Base-by-base conservation (phyloP, 768 basidiomycete species). In the Lactarius tabidus region DNA sequence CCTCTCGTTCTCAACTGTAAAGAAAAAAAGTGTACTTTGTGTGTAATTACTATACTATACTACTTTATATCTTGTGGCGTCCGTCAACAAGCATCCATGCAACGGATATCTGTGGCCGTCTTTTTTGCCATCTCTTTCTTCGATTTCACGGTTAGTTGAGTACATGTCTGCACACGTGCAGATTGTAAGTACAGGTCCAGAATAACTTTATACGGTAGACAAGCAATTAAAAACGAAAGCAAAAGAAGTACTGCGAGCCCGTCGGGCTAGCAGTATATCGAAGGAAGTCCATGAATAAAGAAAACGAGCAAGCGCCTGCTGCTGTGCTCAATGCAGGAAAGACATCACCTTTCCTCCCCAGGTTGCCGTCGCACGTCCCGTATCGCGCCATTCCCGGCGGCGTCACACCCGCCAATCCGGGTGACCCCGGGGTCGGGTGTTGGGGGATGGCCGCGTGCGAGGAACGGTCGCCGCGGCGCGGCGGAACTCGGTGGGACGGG, bases 131-230 rank as follows among this genome's bases (percentile, higher is more conserved):
- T 23, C 10, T 18, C 8, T 48, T 35, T 31, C 59, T 61, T 53
- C 38, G 20, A 48, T n/a, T 62, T 62, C 54, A 62, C 56, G 20
- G 57, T 66, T 57, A 66, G 33, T 53, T 59, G 39, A 66, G 60
- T 66, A 66, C 65, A 66, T 43, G 61, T 66, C 65, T 66, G 35
- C n/a, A 26, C 17, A 39, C n/a, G 65, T 17, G 39, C 33, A 62
- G 60, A 54, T 9, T 66, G 51, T 66, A 62, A 66, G 57, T 66
- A 66, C 61, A 62, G 6, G 60, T 53, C 65, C 57, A 62, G 17
- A 57, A 62, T 62, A 58, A 66, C 53, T 45, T 57, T 48, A 43
- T 38, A 57, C 26, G 55, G 53, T 23, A 8, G 55, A 45, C 57
- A 55, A 45, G 48, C 48, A 51, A 51, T 51, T 51, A 51, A 51